phyloP scores from a whole-genome alignment of 192 early-diverging fungal species.

The Backusella liffmaniae region DNA sequence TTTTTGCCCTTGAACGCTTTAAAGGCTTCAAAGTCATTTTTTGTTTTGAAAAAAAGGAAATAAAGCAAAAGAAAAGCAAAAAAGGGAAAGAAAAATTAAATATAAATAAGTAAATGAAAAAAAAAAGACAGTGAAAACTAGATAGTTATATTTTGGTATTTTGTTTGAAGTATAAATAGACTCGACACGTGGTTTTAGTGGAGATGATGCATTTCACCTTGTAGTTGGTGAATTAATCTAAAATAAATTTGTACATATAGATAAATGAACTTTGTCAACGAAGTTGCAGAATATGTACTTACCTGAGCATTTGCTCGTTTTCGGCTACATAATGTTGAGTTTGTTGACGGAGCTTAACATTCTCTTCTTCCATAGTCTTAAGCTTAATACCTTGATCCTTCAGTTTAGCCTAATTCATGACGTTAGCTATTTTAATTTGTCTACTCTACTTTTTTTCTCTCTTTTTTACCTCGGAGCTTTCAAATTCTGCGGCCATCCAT shows the following conservation, averaged over 20 bases:
- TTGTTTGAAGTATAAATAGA: conserved; percentile 11
- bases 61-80: neutral
- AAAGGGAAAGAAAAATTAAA: neutral
- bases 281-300: neutral
- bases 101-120: neutral
- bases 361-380: neutral
- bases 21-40: neutral
- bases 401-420: conserved; percentile 10
- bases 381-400: conserved; percentile 11
- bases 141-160: neutral
- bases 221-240: conserved; percentile 11
- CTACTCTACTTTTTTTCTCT: neutral
- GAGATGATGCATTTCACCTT: conserved; percentile 2
- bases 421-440: neutral
- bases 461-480: conserved; percentile 34
- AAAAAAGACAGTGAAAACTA: neutral
- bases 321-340: neutral
- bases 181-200: conserved; percentile 8
- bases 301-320: conserved; percentile 16
- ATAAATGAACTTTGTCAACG: neutral
- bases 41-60: neutral
- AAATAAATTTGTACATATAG: neutral
- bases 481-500: conserved; percentile 40
- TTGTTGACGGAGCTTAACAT: conserved; percentile 12
- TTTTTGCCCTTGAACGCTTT: conserved; percentile 37